Base-by-base conservation (phyloP, 2,329 filamentous ascomycete species). In the Tympanopsis confertula region DNA sequence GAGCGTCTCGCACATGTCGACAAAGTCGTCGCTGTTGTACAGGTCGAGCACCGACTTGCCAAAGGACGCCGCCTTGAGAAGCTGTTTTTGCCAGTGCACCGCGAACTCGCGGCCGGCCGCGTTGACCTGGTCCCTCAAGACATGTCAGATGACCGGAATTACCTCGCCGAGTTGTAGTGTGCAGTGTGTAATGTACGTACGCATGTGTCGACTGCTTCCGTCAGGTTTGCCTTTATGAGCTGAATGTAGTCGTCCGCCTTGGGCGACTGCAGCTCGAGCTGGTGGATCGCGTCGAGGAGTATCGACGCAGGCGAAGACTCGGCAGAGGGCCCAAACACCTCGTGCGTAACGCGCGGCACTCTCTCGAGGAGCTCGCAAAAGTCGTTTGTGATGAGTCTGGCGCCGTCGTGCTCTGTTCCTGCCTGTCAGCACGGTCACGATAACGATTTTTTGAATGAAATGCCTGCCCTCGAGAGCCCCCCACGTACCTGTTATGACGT, bases 181-280 rank as follows among this genome's bases (percentile, higher is more conserved):
- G n/a, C n/a, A n/a, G n/a, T n/a, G n/a, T n/a, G n/a, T n/a, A n/a
- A n/a, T n/a, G n/a, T n/a, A n/a, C n/a, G n/a, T n/a, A n/a, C 84
- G 54, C 91, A 98, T 0, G 80, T 83, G 56, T 95, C 88, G 1
- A 98, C 89, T 2, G 91, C 91, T 54, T 95, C 88, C 2, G 86
- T 86, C 3, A 98, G 71, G 48, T 82, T 87, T 0, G 84, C 71
- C 32, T 86, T 75, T 49, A 98, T 98, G 2, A 94, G 73, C 53
- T 96, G 91, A 40, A 98, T 95, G 46, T 95, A 89, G 50, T 98
- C 91, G 50, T 98, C 91, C 5, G 91, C 91, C 58, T 95, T 96
- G 2, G 91, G 89, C 0, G 89, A 96, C 53, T 94, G 87, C 44
- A 85, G 78, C 49, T 96, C 89, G 3, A 98, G 69, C 50, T 95